Evolutionary conservation across 306 rosid species (phyloP), one percentile per base, ranked within the genome.

Genomic region (Psophocarpus tetragonolobus): DNA sequence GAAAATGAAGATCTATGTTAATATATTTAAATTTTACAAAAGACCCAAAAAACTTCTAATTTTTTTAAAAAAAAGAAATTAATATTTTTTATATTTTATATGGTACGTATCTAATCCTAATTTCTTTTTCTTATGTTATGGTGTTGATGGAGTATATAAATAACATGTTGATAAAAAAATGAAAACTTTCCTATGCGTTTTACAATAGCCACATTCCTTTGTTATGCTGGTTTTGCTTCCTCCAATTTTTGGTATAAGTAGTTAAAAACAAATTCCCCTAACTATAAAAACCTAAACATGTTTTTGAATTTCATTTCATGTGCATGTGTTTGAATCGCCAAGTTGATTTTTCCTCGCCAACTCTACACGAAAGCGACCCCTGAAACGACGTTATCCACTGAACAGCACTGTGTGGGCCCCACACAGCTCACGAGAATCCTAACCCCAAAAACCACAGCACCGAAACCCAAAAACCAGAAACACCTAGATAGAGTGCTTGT

Each of bases 371-470:
- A 20, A 82, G 81, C 76, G 84, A 89, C 82, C 50, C 14, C 4
- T 12, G 61, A 75, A 50, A 27, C 61, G 65, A 63, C 20, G 27
- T 50, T 51, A 21, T 68, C 89, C 93, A 85, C 88, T 11, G 79
- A 67, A 0, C n/a, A 53, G 20, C 27, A 33, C 85, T 29, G 23
- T 1, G 32, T 5, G 29, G 47, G 60, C 15, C 61, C 57, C 65
- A 60, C 74, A 65, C 83, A 73, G 79, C 35, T n/a, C 73, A 29
- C 61, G 27, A 3, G 62, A 7, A 23, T 17, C 71, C 35, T 18
- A 8, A 14, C 67, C 13, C n/a, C 8, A 10, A 29, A 30, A 71
- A 62, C 73, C 45, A 38, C 83, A 48, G 4, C 17, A 0, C 44
- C 1, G 27, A 41, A 15, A 1, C 39, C 15, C 26, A 3, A 81